Evolutionary conservation across 2,329 filamentous ascomycete genomes (phyloP).

Genomic region (Thelonectria rubi): DNA sequence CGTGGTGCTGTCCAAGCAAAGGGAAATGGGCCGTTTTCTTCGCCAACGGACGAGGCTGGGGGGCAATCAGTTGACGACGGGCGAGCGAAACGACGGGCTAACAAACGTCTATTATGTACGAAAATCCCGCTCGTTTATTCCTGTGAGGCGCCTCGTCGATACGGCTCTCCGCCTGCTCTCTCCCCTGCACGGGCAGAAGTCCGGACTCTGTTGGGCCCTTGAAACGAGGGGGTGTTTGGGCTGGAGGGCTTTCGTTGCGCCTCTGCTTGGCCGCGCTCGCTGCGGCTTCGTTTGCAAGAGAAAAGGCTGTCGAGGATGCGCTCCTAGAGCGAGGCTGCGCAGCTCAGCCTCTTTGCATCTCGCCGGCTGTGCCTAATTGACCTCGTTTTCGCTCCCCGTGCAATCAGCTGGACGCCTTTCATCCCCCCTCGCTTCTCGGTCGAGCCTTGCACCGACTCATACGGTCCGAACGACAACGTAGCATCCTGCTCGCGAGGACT

Average conservation of each 20-base stretch:
- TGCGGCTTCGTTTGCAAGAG: neutral
- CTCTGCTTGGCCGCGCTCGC: neutral
- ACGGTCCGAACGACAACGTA: conserved; percentile 5
- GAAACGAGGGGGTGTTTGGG: neutral
- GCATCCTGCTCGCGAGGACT: neutral
- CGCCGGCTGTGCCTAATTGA: neutral
- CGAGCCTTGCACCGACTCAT: conserved; percentile 11
- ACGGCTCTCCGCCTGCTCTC: neutral
- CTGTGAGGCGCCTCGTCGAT: neutral
- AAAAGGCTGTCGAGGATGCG: neutral
- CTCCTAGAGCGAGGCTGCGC: neutral
- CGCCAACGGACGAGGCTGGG: neutral
- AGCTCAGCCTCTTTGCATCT: neutral
- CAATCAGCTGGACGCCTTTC: no score
- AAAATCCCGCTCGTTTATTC: neutral
- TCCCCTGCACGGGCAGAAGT: neutral
- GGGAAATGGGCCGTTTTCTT: neutral
- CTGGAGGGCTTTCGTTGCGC: neutral
- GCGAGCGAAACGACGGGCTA: neutral
- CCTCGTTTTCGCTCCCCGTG: neutral
- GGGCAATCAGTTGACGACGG: neutral
- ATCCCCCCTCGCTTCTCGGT: conserved; percentile 29
- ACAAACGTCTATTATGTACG: neutral
- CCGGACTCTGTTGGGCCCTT: neutral
- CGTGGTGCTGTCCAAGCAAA: neutral